Evolutionary conservation across 75 land plant genomes (phyloP).

Genomic region (Selaginella moellendorffii): DNA sequence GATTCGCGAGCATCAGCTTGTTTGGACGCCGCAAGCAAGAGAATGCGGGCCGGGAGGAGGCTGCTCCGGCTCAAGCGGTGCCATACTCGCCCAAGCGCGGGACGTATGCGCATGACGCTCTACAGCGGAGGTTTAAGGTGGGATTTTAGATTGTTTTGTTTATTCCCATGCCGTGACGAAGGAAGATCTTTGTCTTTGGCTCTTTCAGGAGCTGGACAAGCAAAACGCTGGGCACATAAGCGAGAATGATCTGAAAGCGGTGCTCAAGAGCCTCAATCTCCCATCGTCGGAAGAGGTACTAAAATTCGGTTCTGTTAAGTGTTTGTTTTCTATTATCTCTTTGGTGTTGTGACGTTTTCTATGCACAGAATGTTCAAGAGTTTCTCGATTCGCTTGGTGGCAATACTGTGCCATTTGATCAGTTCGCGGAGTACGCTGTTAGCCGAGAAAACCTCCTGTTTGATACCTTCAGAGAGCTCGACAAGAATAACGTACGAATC

Average conservation of each 20-base stretch:
- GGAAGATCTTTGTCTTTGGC: background rate
- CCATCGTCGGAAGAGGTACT: conserved; percentile 16
- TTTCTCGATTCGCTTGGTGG: background rate
- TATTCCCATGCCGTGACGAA: too few species aligned
- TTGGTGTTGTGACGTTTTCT: too few species aligned
- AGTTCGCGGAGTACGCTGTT: conserved; percentile 12
- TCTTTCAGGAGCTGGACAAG: conserved; percentile 12
- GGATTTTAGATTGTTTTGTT: background rate
- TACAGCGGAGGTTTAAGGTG: conserved; percentile 14
- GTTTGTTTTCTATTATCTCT: too few species aligned
- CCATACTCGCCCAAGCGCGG: conserved; percentile 11
- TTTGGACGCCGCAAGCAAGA: background rate
- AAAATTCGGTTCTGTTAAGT: background rate
- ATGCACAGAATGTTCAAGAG: conserved; percentile 12
- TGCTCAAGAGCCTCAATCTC: conserved; percentile 12
- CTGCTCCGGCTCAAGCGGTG: background rate
- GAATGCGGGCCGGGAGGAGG: background rate
- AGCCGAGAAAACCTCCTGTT: conserved; percentile 13
- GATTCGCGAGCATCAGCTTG: background rate
- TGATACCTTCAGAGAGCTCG: conserved; percentile 16
- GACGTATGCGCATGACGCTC: conserved; percentile 17
- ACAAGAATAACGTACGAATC: conserved; percentile 14
- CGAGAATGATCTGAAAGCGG: conserved; percentile 15
- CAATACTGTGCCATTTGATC: conserved; percentile 11
- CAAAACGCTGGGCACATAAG: conserved; percentile 1